These are phyloP conservation scores for Barnettozyma siamensis DNA, from an alignment of 805 yeast genomes.

Conservation along the genomic window DNA sequence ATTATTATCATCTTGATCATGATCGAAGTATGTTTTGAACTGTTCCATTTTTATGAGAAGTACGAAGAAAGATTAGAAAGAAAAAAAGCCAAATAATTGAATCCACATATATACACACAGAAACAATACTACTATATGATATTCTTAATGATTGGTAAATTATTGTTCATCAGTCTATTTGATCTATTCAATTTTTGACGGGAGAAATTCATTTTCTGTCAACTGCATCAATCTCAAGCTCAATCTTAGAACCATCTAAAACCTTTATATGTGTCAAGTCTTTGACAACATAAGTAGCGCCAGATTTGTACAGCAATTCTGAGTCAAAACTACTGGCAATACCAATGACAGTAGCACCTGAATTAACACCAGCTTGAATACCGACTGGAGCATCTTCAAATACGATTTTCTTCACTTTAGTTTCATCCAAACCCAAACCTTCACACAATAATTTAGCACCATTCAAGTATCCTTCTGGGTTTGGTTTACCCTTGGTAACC, in stretches of 20 bases:
- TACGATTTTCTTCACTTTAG: constrained; percentile 46
- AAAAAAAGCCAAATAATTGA: not conserved
- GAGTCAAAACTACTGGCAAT: constrained; percentile 75
- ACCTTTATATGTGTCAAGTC: constrained; percentile 42
- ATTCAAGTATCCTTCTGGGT: constrained; percentile 68
- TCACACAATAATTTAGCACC: constrained; percentile 41
- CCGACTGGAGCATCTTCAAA: constrained; percentile 94
- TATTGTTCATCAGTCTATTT: not conserved
- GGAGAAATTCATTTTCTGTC: constrained; percentile 12
- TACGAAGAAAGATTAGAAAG: constrained; percentile 20
- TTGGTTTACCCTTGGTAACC: constrained; percentile 78
- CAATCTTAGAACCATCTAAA: constrained; percentile 19
- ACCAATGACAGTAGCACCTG: constrained; percentile 81
- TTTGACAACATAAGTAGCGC: constrained; percentile 78
- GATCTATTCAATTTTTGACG: not conserved
- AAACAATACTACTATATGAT: not conserved
- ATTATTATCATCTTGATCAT: constrained; percentile 76
- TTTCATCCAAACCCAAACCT: constrained; percentile 31
- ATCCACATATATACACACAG: not conserved
- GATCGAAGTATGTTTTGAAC: constrained; percentile 81
- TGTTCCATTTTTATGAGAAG: constrained; percentile 64
- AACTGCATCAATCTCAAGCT: constrained; percentile 21
- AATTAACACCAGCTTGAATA: constrained; percentile 75
- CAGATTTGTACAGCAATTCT: constrained; percentile 44
- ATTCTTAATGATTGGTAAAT: not conserved